phyloP scores from a whole-genome alignment of 2,329 filamentous ascomycete species.

The Alternaria conjuncta region DNA sequence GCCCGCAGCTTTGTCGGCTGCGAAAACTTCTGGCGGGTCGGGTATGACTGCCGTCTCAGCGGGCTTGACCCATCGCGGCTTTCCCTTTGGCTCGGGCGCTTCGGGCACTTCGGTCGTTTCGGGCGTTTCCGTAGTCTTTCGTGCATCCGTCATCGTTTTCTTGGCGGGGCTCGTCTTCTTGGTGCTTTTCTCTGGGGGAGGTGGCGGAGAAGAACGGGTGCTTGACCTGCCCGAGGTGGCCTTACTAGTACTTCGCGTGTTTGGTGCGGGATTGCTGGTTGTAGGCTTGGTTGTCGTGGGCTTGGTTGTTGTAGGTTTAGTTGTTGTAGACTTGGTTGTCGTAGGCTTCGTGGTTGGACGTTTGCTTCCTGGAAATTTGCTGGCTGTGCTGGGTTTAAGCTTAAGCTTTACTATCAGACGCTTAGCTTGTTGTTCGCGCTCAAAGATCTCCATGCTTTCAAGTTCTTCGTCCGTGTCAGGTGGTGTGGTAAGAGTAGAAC shows the following conservation, averaged over 20 bases:
- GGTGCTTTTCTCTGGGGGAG: neutral
- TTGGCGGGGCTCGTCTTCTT: neutral
- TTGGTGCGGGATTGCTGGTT: neutral
- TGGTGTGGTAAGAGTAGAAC: neutral
- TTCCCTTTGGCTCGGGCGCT: neutral
- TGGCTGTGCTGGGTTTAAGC: neutral
- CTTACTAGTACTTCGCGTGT: neutral
- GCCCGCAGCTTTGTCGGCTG: neutral
- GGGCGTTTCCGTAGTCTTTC: neutral
- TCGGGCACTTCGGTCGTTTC: neutral
- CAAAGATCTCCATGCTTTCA: neutral
- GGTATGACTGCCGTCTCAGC: neutral
- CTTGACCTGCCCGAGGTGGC: neutral
- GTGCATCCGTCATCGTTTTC: neutral
- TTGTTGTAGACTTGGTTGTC: rapidly evolving
- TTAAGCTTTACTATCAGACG: neutral
- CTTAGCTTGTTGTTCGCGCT: neutral
- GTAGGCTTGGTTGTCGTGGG: neutral
- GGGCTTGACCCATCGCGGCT: neutral
- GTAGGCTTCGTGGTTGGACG: neutral
- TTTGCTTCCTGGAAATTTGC: neutral
- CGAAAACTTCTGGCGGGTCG: neutral
- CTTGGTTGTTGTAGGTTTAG: neutral
- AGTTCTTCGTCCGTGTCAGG: neutral
- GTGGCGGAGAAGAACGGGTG: neutral